Evolutionary conservation across 306 rosid genomes (phyloP), one percentile per base, ranked within the genome.

Genomic region (Vigna mungo): DNA sequence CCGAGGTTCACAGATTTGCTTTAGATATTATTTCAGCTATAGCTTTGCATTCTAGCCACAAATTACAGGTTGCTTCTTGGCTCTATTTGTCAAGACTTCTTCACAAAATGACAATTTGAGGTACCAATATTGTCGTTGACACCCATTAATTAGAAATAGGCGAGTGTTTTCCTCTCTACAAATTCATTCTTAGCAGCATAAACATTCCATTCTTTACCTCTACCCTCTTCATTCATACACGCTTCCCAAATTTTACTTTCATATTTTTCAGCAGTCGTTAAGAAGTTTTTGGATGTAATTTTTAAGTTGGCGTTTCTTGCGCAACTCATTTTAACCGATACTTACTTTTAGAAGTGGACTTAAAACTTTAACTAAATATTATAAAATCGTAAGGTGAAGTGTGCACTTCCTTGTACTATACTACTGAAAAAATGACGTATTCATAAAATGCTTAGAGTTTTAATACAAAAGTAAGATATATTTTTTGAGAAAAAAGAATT

Each of bases 1-100:
- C 94, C 9, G 97, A 92, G 84, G 92, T 86, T 81, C 97, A 87
- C 85, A 85, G 52, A 56, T 95, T 95, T 88, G 79, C 86, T 48
- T 17, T 85, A 16, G 97, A 92, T 80, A 56, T 88, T 55, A 41
- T 91, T 84, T 91, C 91, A 43, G 90, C 92, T 52, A 63, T 92
- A 23, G 41, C 56, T 64, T 83, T 65, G 61, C 93, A 86, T 84
- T 80, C 86, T 59, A 88, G 86, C 68, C 83, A 83, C 37, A 87
- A 80, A 85, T 60, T 86, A 53, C 90, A 86, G 16, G 90, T 83
- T 74, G 87, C 89, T 75, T 66, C 55, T 58, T 92, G 95, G 89
- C 80, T 95, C 61, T 89, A 84, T 86, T 72, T 92, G 16, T 95
- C 99, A 39, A 88, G 72, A 84, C 83, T 88, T 37, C 71, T 92